A percentile compares a stretch with the other conserved stretches of the same genome.
These are phyloP conservation scores for Fusarium sp. DNA, from an alignment of 2,329 filamentous ascomycete genomes.

Conservation along the genomic window DNA sequence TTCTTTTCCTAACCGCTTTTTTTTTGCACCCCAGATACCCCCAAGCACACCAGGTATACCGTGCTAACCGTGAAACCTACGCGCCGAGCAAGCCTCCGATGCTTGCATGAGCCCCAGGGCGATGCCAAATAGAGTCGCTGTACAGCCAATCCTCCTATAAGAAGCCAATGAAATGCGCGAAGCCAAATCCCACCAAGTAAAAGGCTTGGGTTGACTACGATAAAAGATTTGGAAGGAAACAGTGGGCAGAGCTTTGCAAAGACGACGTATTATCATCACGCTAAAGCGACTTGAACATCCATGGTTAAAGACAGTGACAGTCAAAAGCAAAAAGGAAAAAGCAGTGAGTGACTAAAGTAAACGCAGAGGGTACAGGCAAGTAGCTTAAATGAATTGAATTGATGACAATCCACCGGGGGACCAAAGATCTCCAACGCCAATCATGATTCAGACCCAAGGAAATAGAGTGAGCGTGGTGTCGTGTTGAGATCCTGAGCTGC, in stretches of 20 bases:
- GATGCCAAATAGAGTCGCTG: constrained; percentile 9
- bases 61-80: constrained; percentile 24
- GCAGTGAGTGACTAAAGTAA: constrained; percentile 46
- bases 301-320: constrained; percentile 36
- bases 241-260: constrained; percentile 20
- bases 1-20: constrained; percentile 28
- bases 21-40: constrained; percentile 21
- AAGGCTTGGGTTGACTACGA: constrained; percentile 30
- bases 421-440: constrained; percentile 58
- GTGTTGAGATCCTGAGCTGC: constrained; percentile 49
- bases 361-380: constrained; percentile 44
- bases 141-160: constrained; percentile 14
- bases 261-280: constrained; percentile 40
- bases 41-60: constrained; percentile 26
- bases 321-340: constrained; percentile 44
- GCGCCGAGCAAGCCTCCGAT: constrained; percentile 20
- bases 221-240: constrained; percentile 30
- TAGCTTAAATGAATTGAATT: constrained; percentile 53
- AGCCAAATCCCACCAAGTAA: constrained; percentile 16
- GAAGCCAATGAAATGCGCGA: constrained; percentile 4
- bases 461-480: constrained; percentile 50
- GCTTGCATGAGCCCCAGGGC: constrained; percentile 1
- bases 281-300: constrained; percentile 27
- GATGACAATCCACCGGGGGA: constrained; percentile 53
- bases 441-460: constrained; percentile 56